Percentiles rank a stretch among this genome's conserved stretches.
These are phyloP conservation scores for Lophiotrema nucula DNA, from an alignment of 495 filamentous ascomycete genomes.

Conservation along the genomic window DNA sequence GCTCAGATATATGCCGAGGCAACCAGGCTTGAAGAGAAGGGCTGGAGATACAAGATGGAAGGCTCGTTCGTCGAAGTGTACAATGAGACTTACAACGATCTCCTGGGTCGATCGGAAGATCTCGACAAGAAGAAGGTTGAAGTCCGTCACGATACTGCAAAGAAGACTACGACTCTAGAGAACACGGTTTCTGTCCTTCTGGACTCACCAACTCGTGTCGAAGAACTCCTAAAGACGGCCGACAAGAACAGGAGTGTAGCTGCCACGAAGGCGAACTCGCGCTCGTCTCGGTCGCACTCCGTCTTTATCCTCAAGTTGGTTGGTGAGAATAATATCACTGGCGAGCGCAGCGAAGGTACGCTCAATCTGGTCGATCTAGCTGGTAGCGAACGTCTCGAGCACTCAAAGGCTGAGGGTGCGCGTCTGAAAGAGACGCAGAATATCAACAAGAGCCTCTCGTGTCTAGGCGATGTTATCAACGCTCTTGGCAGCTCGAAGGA, in stretches of 20 bases:
- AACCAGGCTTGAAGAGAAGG: conserved; percentile 76
- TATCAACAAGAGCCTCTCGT: conserved; percentile 92
- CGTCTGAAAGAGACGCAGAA: conserved; percentile 91
- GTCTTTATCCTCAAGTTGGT: conserved; percentile 92
- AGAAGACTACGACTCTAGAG: conserved; percentile 79
- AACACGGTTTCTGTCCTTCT: conserved; percentile 77
- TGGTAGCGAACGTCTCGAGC: conserved; percentile 85
- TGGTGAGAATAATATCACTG: conserved; percentile 76
- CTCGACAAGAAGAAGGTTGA: conserved; percentile 86
- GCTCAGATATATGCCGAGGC: conserved; percentile 90
- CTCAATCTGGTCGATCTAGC: conserved; percentile 96
- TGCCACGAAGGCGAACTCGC: conserved; percentile 93
- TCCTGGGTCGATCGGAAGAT: conserved; percentile 75
- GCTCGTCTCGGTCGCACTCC: conserved; percentile 89
- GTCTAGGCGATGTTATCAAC: conserved; percentile 91
- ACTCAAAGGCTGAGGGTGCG: conserved; percentile 79
- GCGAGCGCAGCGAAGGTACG: conserved; percentile 84
- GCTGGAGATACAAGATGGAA: conserved; percentile 92
- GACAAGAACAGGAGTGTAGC: conserved; percentile 84
- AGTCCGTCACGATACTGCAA: conserved; percentile 79
- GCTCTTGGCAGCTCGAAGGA: conserved; percentile 84
- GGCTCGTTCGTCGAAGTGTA: conserved; percentile 98
- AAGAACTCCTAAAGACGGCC: conserved; percentile 73
- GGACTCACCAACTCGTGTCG: conserved; percentile 75
- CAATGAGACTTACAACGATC: conserved; percentile 93